phyloP scores from a whole-genome alignment of 108 stramenopile species.

The Epithemia pelagica region DNA sequence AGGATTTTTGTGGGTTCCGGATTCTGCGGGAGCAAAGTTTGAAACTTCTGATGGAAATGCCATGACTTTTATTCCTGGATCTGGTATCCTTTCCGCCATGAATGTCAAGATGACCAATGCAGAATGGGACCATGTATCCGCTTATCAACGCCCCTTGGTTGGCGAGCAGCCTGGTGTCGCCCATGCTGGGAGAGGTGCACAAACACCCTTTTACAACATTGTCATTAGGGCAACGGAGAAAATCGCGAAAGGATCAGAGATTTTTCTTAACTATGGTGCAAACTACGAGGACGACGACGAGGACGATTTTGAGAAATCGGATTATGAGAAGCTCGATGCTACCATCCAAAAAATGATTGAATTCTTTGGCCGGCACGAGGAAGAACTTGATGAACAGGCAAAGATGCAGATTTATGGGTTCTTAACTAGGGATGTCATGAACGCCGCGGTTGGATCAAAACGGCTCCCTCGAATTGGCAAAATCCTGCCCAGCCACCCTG shows the following conservation, averaged over 20 bases:
- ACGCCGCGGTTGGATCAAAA: constrained; percentile 46
- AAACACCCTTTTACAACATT: constrained; percentile 49
- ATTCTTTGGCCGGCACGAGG: constrained; percentile 64
- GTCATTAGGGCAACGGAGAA: constrained; percentile 32
- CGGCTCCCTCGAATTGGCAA: constrained; percentile 23
- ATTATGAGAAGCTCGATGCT: constrained; percentile 59
- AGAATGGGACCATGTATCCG: constrained; percentile 39
- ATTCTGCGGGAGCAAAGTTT: constrained; percentile 25
- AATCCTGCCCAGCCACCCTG: constrained; percentile 50
- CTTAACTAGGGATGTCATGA: constrained; percentile 59
- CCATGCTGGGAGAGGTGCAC: constrained; percentile 62
- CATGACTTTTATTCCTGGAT: constrained; percentile 36
- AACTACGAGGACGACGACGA: constrained; percentile 47
- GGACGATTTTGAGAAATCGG: constrained; percentile 40
- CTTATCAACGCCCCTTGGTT: constrained; percentile 24
- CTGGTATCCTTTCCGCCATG: constrained; percentile 28
- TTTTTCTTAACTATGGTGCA: constrained; percentile 60
- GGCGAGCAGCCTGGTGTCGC: constrained; percentile 22
- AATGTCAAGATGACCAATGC: constrained; percentile 42
- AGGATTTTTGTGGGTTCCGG: constrained; percentile 19
- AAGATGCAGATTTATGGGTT: constrained; percentile 62
- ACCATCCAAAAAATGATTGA: constrained; percentile 56
- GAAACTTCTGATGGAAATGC: constrained; percentile 18
- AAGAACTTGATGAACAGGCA: constrained; percentile 43
- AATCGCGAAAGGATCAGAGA: constrained; percentile 59